Evolutionary conservation across 306 rosid genomes (phyloP).

Genomic region (Comarum palustre): DNA sequence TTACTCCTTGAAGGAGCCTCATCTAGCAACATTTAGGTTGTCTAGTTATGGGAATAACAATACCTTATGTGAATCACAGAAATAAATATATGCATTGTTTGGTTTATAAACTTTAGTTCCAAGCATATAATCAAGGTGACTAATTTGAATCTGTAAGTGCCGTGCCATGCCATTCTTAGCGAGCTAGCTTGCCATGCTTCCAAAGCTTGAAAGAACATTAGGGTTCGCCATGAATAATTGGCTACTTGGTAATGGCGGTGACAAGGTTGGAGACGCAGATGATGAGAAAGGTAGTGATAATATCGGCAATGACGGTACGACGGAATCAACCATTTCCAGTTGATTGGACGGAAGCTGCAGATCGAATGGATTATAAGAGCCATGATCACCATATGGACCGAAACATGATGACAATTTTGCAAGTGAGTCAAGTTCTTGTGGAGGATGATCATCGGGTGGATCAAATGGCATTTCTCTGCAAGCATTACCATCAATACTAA

Average conservation of each 20-base stretch:
- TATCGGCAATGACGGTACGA: constrained; percentile 43
- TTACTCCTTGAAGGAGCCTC: constrained; percentile 29
- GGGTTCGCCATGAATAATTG: constrained; percentile 25
- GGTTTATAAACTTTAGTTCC: neutral
- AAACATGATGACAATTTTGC: constrained; percentile 29
- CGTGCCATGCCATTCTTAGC: neutral
- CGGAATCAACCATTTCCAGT: constrained; percentile 46
- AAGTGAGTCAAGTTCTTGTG: constrained; percentile 44
- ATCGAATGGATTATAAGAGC: constrained; percentile 29
- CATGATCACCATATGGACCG: constrained; percentile 9
- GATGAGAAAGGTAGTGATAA: constrained; percentile 17
- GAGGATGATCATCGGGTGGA: constrained; percentile 25
- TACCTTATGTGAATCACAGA: constrained; percentile 13
- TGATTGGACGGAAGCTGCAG: constrained; percentile 34
- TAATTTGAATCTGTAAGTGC: neutral
- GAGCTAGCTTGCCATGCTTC: constrained; percentile 12
- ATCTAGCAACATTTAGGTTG: constrained; percentile 39
- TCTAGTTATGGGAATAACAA: constrained; percentile 16
- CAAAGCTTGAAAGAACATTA: constrained; percentile 14
- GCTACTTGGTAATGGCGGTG: constrained; percentile 29
- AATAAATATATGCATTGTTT: constrained; percentile 8
- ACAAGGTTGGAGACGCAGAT: constrained; percentile 22
- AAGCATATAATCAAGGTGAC: constrained; percentile 1
- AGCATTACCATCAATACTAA: constrained; percentile 28
- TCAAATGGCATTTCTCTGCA: constrained; percentile 32